Percentiles rank a stretch among this genome's conserved stretches.
phyloP scores from a whole-genome alignment of 2,329 filamentous ascomycete genomes.

The Gyromitra esculenta region DNA sequence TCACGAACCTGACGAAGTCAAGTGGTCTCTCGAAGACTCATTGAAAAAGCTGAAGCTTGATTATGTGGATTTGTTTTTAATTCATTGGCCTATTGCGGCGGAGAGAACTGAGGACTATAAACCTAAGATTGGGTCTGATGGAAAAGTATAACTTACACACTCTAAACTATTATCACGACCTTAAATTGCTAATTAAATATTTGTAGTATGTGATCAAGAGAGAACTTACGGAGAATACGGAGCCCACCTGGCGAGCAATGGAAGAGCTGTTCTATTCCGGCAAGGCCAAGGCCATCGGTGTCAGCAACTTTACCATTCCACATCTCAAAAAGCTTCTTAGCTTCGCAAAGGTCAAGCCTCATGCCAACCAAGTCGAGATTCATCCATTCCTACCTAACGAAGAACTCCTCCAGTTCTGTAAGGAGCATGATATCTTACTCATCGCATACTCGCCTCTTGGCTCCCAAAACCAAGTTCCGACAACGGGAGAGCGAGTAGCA shows the following conservation, averaged over 20 bases:
- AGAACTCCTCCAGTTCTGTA: slow-evolving; percentile 68
- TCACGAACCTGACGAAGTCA: slow-evolving; percentile 60
- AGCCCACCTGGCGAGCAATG: slow-evolving; percentile 65
- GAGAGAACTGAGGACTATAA: slow-evolving; percentile 63
- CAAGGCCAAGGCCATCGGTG: slow-evolving; percentile 64
- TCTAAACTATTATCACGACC: slow-evolving; percentile 20
- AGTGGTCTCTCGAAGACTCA: slow-evolving; percentile 59
- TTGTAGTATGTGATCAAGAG: slow-evolving; percentile 70
- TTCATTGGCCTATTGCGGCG: slow-evolving; percentile 63
- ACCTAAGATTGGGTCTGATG: slow-evolving; percentile 65
- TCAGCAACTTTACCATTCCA: slow-evolving; percentile 65
- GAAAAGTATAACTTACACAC: slow-evolving; percentile 61
- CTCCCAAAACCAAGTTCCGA: slow-evolving; percentile 75
- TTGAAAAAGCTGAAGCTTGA: slow-evolving; percentile 60
- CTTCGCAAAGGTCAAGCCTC: slow-evolving; percentile 61
- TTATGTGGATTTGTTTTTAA: slow-evolving; percentile 62
- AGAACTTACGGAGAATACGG: slow-evolving; percentile 72
- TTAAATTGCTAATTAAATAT: slow-evolving; percentile 49
- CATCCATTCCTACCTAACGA: slow-evolving; percentile 72
- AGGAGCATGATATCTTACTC: slow-evolving; percentile 68
- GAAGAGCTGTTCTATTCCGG: slow-evolving; percentile 61
- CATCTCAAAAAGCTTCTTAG: slow-evolving; percentile 63
- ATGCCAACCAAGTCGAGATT: slow-evolving; percentile 65
- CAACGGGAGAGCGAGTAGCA: slow-evolving; percentile 72
- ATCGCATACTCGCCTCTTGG: slow-evolving; percentile 70